phyloP scores from a whole-genome alignment of 345 rosid species.

The Populus deltoides region DNA sequence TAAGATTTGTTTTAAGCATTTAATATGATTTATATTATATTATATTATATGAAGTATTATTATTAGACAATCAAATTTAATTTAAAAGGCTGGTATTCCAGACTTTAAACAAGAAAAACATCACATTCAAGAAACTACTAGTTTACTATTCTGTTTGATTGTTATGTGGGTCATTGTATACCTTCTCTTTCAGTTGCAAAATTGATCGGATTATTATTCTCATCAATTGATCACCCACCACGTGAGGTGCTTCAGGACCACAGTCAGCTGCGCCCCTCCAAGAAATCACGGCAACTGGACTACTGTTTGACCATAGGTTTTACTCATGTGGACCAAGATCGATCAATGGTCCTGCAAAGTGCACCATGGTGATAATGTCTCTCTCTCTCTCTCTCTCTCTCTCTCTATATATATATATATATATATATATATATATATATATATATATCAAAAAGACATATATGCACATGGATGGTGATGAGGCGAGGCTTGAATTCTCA shows the following conservation, averaged over 20 bases:
- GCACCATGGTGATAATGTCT: neutral
- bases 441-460: too few relatives aligned
- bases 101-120: neutral
- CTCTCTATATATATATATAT: too few relatives aligned
- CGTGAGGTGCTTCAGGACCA: conserved; percentile 1
- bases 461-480: too few relatives aligned
- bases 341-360: neutral
- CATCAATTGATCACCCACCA: conserved; percentile 1
- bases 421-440: too few relatives aligned
- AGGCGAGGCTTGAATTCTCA: neutral
- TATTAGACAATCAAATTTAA: neutral
- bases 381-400: too few relatives aligned
- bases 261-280: neutral
- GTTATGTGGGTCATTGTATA: neutral
- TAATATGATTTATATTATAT: too few relatives aligned
- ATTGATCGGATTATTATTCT: conserved; percentile 1
- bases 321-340: neutral
- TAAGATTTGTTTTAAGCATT: too few relatives aligned
- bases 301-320: neutral
- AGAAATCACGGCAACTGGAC: neutral
- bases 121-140: neutral
- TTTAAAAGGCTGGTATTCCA: neutral
- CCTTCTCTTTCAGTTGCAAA: neutral
- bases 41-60: too few relatives aligned
- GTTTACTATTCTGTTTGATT: neutral